Evolutionary conservation across 345 rosid genomes (phyloP).

Genomic region (Pugionium dolabratum): DNA sequence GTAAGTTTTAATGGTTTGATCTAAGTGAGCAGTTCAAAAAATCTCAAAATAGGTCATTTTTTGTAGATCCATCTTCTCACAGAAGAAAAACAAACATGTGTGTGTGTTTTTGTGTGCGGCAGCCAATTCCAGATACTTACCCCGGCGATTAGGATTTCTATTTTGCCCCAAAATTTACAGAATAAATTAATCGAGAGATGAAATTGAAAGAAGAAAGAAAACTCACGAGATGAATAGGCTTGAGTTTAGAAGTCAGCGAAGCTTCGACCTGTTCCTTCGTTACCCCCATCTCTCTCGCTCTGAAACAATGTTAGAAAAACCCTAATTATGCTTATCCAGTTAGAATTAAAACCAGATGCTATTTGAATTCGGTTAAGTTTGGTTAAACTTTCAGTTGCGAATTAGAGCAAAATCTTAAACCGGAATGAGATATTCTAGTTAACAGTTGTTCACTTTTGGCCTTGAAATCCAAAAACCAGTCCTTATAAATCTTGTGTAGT

Average conservation of each 20-base stretch:
- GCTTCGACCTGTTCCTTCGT: constrained; percentile 85
- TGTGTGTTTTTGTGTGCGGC: background rate
- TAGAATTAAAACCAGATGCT: background rate
- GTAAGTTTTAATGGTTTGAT: background rate
- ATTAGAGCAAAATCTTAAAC: too few relatives aligned
- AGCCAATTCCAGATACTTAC: background rate
- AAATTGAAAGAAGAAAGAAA: constrained; percentile 14
- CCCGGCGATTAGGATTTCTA: constrained; percentile 6
- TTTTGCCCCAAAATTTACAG: background rate
- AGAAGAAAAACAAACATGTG: constrained; percentile 1
- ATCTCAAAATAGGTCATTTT: background rate
- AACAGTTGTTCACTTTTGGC: too few relatives aligned
- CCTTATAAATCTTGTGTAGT: too few relatives aligned
- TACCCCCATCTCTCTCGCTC: constrained; percentile 57
- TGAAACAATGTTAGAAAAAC: background rate
- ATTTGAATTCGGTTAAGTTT: background rate
- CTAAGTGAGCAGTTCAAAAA: background rate
- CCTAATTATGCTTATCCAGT: constrained; percentile 22
- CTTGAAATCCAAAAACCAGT: too few relatives aligned
- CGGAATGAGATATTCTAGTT: too few relatives aligned
- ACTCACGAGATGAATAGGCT: constrained; percentile 74
- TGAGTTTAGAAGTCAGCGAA: constrained; percentile 67
- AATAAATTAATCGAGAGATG: constrained; percentile 11
- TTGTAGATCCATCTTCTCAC: background rate
- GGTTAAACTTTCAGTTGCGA: background rate